Base-by-base conservation (phyloP, 805 yeast species). In the Zygosaccharomyces kombuchaensis region DNA sequence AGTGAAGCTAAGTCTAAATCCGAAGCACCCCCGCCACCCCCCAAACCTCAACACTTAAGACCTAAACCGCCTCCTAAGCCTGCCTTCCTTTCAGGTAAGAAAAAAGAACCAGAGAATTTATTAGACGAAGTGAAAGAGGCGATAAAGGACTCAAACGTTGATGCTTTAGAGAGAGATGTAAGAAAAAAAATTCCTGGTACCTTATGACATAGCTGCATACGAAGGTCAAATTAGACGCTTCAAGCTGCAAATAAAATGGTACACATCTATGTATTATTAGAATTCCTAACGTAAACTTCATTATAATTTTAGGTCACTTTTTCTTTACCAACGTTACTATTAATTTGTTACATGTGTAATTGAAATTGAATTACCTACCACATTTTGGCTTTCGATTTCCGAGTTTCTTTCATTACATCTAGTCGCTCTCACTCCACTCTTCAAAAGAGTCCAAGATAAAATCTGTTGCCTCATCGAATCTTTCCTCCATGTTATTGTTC, bases 391-490 rank as follows among this genome's bases (percentile, higher is more conserved):
- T 4, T 6, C 3, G 8, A n/a, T 6, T 34, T 34, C 14, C 14
- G 17, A 21, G 21, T 17, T 34, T 36, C 27, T 17, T 31, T n/a
- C 21, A 19, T 35, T n/a, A 17, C n/a, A 10, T 36, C 32, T 45
- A 60, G 42, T 63, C 68, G 14, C 60, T 70, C 63, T 75, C 75
- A 35, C 75, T 79, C 64, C 72, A 77, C 41, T 81, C 93, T 57
- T 86, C 90, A 48, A 86, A 72, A 1, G 89, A 80, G 57, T 87
- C 95, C 52, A 83, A 67, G 32, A 91, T 78, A 60, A 88, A 90
- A 58, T 87, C 96, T 13, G 85, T 75, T 1, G 90, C 86, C 58
- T 89, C 97, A 25, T 84, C 88, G 54, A 87, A 86, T 60, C 89
- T 73, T 62, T 87, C 96, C 49, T 81, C 82, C 43, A 88, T 75